Percentiles rank a stretch among this genome's conserved stretches.
Conservation (phyloP, 352 stramenopile genomes). For the Globisporangium echinulatum region DNA sequence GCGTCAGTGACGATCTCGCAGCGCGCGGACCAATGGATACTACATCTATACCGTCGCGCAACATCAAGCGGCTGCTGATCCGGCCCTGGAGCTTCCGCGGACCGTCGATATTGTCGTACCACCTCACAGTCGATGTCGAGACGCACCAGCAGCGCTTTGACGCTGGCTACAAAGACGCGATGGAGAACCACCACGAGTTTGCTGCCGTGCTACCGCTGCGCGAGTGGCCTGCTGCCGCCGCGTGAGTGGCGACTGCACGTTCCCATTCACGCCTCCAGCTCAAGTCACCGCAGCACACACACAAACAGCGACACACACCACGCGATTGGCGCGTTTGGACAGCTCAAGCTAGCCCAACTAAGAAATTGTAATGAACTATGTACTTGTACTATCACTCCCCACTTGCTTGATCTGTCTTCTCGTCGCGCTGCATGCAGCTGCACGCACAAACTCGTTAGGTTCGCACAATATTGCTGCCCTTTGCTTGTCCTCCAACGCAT, state of each 20-base stretch:
- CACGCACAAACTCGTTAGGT: too few relatives aligned
- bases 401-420: too few relatives aligned
- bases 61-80: constrained; percentile 36
- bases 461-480: too few relatives aligned
- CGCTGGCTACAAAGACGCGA: constrained; percentile 53
- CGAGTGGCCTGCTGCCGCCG: not conserved
- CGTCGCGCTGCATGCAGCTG: too few relatives aligned
- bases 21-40: too few relatives aligned
- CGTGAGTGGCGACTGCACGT: not conserved
- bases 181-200: constrained; percentile 44
- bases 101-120: constrained; percentile 40
- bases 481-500: too few relatives aligned
- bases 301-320: not conserved
- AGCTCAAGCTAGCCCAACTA: not conserved
- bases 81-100: constrained; percentile 61
- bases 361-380: too few relatives aligned
- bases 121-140: constrained; percentile 47
- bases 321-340: not conserved
- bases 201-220: constrained; percentile 24
- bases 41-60: too few relatives aligned
- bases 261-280: too few relatives aligned
- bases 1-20: not conserved
- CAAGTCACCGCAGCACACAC: not conserved
- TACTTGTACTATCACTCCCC: too few relatives aligned
- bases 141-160: constrained; percentile 53